Conservation (phyloP, 2,329 filamentous ascomycete species). For the Ilyonectria robusta region DNA sequence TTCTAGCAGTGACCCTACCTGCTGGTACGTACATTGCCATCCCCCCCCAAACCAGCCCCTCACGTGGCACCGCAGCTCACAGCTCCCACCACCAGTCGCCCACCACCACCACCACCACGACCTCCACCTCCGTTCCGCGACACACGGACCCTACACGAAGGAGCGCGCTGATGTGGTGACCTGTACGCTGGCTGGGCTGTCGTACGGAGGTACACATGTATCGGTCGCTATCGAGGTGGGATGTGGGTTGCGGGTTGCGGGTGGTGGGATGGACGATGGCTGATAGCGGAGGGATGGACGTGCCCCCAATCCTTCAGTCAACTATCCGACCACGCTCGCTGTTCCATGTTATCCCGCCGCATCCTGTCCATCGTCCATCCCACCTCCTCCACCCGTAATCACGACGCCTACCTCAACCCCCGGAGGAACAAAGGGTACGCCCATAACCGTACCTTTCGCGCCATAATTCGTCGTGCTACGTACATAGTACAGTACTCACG, state of each 20-base stretch:
- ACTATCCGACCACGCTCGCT: not conserved
- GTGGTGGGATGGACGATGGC: constrained; percentile 7
- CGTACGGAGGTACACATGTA: constrained; percentile 1
- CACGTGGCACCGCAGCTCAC: constrained; percentile 19
- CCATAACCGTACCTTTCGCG: not conserved
- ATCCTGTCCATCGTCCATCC: not conserved
- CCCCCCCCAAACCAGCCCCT: constrained; percentile 5
- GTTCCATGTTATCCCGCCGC: not conserved
- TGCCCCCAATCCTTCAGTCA: not conserved
- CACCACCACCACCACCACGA: not conserved
- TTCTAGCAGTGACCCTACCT: not conserved
- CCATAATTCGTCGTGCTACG: not conserved
- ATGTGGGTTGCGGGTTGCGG: not conserved
- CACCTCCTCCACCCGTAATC: not conserved
- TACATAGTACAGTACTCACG: not conserved
- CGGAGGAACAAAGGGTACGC: not conserved
- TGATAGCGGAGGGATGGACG: constrained; percentile 5
- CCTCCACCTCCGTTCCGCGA: not conserved
- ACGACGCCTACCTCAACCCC: not conserved
- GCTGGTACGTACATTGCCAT: not conserved
- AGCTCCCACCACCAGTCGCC: not conserved
- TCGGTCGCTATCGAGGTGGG: constrained; percentile 8
- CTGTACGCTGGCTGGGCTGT: not conserved
- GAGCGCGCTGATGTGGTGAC: not conserved
- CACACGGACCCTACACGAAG: not conserved